Evolutionary conservation across 192 early-diverging fungal species (phyloP).

Genomic region (Coemansia sp.): DNA sequence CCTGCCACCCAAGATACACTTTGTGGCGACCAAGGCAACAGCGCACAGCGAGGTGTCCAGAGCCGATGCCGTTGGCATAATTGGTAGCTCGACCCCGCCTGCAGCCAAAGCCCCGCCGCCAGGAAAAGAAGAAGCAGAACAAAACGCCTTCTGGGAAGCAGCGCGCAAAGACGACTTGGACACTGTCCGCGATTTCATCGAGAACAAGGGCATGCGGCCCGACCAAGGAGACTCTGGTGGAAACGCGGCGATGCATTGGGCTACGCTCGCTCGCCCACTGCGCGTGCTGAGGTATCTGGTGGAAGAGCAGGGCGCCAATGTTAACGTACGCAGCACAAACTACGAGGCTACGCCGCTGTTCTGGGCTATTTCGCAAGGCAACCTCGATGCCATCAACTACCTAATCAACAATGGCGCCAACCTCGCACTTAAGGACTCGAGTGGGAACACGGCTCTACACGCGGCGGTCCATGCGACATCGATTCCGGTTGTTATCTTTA

Average conservation of each 20-base stretch:
- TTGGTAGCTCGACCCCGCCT: no score
- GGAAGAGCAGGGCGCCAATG: conserved; percentile 68
- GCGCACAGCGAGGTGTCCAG: no score
- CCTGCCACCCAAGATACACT: no score
- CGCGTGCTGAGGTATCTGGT: conserved; percentile 75
- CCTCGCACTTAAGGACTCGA: conserved; percentile 70
- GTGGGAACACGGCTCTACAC: conserved; percentile 91
- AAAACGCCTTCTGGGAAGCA: conserved; percentile 52
- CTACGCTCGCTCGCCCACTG: conserved; percentile 76
- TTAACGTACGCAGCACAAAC: conserved; percentile 78
- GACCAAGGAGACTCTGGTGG: conserved; percentile 68
- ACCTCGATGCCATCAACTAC: conserved; percentile 70
- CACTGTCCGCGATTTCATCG: conserved; percentile 60
- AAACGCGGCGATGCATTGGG: conserved; percentile 85
- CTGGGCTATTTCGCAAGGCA: conserved; percentile 86
- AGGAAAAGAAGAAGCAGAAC: no score
- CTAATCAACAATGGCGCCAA: conserved; percentile 82
- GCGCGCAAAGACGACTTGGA: conserved; percentile 71
- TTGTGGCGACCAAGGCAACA: no score
- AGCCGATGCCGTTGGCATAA: no score
- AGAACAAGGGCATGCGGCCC: conserved; percentile 54
- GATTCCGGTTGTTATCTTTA: conserved; percentile 72
- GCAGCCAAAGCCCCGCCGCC: no score
- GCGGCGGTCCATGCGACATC: conserved; percentile 86
- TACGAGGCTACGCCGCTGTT: conserved; percentile 88